phyloP scores from a whole-genome alignment of 1,284 basidiomycete genomes.

The Tylopilus microsporus region DNA sequence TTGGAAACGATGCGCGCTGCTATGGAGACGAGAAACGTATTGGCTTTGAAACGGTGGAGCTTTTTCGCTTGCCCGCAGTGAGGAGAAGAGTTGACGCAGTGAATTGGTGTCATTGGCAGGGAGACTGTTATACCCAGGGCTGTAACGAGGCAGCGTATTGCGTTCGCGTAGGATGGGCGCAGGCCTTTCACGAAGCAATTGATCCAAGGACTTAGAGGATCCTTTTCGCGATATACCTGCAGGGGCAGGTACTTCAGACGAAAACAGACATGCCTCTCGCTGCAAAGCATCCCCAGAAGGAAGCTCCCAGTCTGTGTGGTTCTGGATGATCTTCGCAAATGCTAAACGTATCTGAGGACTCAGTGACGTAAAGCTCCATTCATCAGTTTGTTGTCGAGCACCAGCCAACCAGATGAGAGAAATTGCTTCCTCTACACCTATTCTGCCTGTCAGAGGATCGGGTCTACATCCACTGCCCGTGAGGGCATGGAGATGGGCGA shows the following conservation, averaged over 20 bases:
- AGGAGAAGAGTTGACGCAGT: background rate
- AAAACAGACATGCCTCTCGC: slow-evolving; percentile 11
- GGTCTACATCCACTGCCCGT: slow-evolving; percentile 37
- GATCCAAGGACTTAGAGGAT: background rate
- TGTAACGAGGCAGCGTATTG: background rate
- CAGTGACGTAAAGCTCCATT: background rate
- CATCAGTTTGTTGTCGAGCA: background rate
- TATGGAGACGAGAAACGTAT: background rate
- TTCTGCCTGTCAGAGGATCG: slow-evolving; percentile 43
- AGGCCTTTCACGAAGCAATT: background rate
- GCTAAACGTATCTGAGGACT: background rate
- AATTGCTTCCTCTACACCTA: slow-evolving; percentile 46
- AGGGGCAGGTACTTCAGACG: slow-evolving; percentile 2
- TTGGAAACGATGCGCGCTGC: background rate
- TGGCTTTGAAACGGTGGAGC: background rate
- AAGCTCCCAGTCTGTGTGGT: too few species aligned
- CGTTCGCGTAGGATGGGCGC: background rate
- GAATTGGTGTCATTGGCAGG: background rate
- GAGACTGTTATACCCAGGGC: background rate
- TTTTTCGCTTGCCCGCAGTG: background rate
- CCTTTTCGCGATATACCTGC: background rate
- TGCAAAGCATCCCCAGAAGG: background rate
- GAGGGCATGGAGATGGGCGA: slow-evolving; percentile 43
- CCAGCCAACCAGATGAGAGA: slow-evolving; percentile 35
- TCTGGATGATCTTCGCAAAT: background rate